Percentiles rank a stretch among this genome's conserved stretches.
These are phyloP conservation scores for Naganishia liquefaciens DNA, from an alignment of 1,284 basidiomycete species.

Conservation along the genomic window DNA sequence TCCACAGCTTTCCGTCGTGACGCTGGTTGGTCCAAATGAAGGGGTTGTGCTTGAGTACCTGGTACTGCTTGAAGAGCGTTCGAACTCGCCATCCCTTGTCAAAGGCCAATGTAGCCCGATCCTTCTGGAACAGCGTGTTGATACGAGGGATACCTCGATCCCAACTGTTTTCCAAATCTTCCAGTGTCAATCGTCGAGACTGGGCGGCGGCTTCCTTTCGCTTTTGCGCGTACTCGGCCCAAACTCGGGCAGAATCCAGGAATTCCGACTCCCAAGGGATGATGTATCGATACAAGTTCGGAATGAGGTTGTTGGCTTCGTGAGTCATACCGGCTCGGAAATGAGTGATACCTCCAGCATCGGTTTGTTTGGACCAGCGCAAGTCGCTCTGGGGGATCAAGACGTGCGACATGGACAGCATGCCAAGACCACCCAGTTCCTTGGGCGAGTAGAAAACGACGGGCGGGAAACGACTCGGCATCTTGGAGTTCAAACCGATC, in stretches of 20 bases:
- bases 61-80: conserved; percentile 97
- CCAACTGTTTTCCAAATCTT: conserved; percentile 96
- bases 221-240: conserved; percentile 99
- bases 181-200: conserved; percentile 92
- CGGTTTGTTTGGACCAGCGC: conserved; percentile 97
- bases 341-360: conserved; percentile 87
- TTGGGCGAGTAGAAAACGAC: conserved; percentile 96
- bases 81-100: conserved; percentile 96
- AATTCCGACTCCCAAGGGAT: conserved; percentile 99
- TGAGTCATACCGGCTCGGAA: conserved; percentile 98
- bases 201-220: conserved; percentile 97
- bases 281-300: conserved; percentile 95
- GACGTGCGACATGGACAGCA: conserved; percentile 99
- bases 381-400: conserved; percentile 96
- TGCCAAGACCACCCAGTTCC: conserved; percentile 95
- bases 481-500: conserved; percentile 97
- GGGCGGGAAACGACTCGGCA: conserved; percentile 97
- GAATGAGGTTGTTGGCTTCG: conserved; percentile 90
- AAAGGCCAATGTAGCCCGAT: conserved; percentile 93
- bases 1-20: conserved; percentile 97
- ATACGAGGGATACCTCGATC: conserved; percentile 62
- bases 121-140: conserved; percentile 97
- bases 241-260: conserved; percentile 94
- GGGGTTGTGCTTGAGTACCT: conserved; percentile 88
- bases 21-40: conserved; percentile 99